Base-by-base conservation (phyloP, 108 stramenopile species). In the Cylindrotheca fusiformis region DNA sequence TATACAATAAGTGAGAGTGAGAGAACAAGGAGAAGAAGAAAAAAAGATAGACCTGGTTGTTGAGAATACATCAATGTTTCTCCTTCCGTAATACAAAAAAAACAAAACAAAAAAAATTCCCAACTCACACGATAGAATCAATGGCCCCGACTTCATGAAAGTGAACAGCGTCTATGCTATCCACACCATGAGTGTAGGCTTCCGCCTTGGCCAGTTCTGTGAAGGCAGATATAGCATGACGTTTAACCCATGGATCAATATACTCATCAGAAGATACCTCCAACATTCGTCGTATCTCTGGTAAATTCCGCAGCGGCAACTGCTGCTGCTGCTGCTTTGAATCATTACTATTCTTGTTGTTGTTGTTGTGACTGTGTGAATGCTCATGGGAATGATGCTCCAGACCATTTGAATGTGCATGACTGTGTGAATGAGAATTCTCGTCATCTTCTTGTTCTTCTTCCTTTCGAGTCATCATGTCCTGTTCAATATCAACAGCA, bases 61-160 rank as follows among this genome's bases (percentile, higher is more conserved):
- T n/a, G n/a, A n/a, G n/a, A n/a, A n/a, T n/a, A n/a, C n/a, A n/a
- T n/a, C n/a, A n/a, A n/a, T n/a, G n/a, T n/a, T n/a, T n/a, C n/a
- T n/a, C n/a, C n/a, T n/a, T n/a, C n/a, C n/a, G n/a, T n/a, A n/a
- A n/a, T n/a, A n/a, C n/a, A n/a, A n/a, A n/a, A n/a, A n/a, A n/a
- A n/a, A n/a, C n/a, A n/a, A n/a, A n/a, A n/a, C n/a, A n/a, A n/a
- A n/a, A n/a, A n/a, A n/a, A n/a, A n/a, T n/a, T n/a, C n/a, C n/a
- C n/a, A n/a, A 41, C 36, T 41, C 14, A 41, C 21, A 95, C 86
- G 56, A 95, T 95, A 57, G 83, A 87, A 76, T 95, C 95, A 18
- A 95, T 75, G 5, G 93, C 90, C 31, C 96, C 96, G 0, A 97
- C 96, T 65, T 97, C 96, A 65, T 97, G 96, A 58, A 97, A 97